Conservation (phyloP, 495 filamentous ascomycete species). For the Annulohypoxylon moriforme region DNA sequence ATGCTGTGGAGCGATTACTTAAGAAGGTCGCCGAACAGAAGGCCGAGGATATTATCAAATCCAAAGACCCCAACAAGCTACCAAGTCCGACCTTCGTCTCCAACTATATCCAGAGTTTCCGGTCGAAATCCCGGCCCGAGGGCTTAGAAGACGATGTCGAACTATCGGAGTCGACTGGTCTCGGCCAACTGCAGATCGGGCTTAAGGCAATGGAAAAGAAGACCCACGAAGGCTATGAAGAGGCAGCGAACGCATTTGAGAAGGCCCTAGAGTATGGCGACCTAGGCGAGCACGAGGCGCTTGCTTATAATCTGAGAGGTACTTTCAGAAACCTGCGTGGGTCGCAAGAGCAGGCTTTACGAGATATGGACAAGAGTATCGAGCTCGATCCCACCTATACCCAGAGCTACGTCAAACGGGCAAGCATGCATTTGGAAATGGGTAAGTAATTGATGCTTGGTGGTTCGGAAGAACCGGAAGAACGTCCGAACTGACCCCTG, state of each 20-base stretch:
- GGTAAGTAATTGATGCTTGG: slow-evolving; percentile 64
- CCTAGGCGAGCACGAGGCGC: slow-evolving; percentile 81
- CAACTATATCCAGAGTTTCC: slow-evolving; percentile 99
- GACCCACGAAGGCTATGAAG: slow-evolving; percentile 89
- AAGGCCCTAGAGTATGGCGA: slow-evolving; percentile 84
- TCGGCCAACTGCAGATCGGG: slow-evolving; percentile 85
- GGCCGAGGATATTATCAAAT: slow-evolving; percentile 85
- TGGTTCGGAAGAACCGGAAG: background rate
- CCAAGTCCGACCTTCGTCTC: slow-evolving; percentile 96
- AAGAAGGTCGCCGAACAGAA: slow-evolving; percentile 98
- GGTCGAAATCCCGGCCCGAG: slow-evolving; percentile 77
- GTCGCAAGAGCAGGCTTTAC: slow-evolving; percentile 82
- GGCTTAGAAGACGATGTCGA: slow-evolving; percentile 85
- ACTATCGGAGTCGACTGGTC: slow-evolving; percentile 79
- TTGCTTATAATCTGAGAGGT: slow-evolving; percentile 94
- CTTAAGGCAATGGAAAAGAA: slow-evolving; percentile 82
- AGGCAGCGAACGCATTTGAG: slow-evolving; percentile 85
- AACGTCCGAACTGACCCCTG: slow-evolving; percentile 10
- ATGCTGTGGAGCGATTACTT: slow-evolving; percentile 89
- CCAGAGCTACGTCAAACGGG: slow-evolving; percentile 98
- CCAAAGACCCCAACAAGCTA: slow-evolving; percentile 70
- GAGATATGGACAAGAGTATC: slow-evolving; percentile 89
- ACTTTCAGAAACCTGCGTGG: slow-evolving; percentile 94
- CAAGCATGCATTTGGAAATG: slow-evolving; percentile 96
- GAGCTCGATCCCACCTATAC: slow-evolving; percentile 87